Evolutionary conservation across 2,329 filamentous ascomycete species (phyloP).

Genomic region (Tolypocladium endophyticum): DNA sequence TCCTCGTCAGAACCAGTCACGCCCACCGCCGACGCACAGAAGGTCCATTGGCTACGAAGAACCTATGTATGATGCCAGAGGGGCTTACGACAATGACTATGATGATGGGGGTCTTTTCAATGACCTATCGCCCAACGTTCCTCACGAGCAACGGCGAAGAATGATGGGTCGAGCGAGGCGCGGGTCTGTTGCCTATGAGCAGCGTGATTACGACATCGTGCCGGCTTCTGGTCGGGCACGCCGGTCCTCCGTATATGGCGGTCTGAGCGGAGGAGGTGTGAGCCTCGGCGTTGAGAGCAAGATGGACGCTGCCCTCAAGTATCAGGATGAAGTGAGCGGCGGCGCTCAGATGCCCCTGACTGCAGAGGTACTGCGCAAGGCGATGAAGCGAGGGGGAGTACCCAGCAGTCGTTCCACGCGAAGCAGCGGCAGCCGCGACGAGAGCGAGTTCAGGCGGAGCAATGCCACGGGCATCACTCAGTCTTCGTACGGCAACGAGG

Average conservation of each 20-base stretch:
- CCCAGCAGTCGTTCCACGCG: constrained; percentile 45
- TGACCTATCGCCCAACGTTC: constrained; percentile 24
- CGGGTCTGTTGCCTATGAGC: constrained; percentile 25
- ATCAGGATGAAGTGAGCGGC: constrained; percentile 43
- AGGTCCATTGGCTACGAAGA: constrained; percentile 20
- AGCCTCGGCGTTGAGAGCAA: constrained; percentile 26
- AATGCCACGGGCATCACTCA: constrained; percentile 51
- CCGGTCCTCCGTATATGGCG: constrained; percentile 30
- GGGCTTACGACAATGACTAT: constrained; percentile 17
- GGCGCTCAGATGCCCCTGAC: constrained; percentile 39
- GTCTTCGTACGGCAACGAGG: constrained; percentile 38
- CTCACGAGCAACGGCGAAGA: constrained; percentile 20
- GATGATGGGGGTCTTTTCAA: constrained; percentile 25
- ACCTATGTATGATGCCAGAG: background rate
- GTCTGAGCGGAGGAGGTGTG: constrained; percentile 19
- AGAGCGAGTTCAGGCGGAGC: constrained; percentile 52
- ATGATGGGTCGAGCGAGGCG: constrained; percentile 23
- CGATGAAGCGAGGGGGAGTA: constrained; percentile 31
- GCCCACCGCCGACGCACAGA: constrained; percentile 16
- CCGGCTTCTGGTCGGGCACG: constrained; percentile 23
- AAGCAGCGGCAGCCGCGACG: constrained; percentile 50
- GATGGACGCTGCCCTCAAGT: constrained; percentile 26
- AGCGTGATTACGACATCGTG: constrained; percentile 28
- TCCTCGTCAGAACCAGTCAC: constrained; percentile 16
- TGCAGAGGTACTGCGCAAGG: constrained; percentile 42